Evolutionary conservation across 2,329 filamentous ascomycete genomes (phyloP), one percentile per base, ranked within the genome.

Genomic region (Helicocarpus griseus): DNA sequence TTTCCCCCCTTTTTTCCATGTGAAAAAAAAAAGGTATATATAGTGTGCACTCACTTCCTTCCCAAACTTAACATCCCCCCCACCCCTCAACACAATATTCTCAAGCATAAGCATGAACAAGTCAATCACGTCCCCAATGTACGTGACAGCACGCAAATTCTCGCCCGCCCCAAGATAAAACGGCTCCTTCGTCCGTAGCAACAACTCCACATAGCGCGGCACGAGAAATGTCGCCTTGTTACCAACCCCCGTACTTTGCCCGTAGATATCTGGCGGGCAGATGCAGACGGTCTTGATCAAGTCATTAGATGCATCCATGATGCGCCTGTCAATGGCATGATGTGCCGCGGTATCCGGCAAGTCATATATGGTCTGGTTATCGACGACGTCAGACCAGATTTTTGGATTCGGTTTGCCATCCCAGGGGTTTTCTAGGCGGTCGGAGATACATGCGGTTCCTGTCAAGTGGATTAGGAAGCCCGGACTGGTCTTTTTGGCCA

Each of bases 271-370:
- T 4, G 51, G 47, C 17, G 51, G 51, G 36, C 46, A 49, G 22
- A 53, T 53, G 31, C 13, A 35, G 13, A 41, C 36, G 4, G 51
- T 50, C 47, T 53, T 53, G n/a, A 51, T 24, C 8, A 51, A 29
- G 1, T 48, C 48, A 29, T 51, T 51, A 11, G 53, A 53, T 24
- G 51, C 53, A 48, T 53, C 48, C 24, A 44, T 48, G 40, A 55
- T 51, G 17, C 29, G 22, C 29, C 39, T 22, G 28, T 53, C 51
- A 8, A 50, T 49, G 19, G 40, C 4, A 21, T 49, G 51, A 26
- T 53, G 51, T n/a, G 36, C n/a, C 5, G 26, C 46, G 7, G 24
- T 39, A 19, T 44, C 46, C 21, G 51, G 51, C n/a, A 50, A 36
- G 26, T 44, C 31, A 47, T 50, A 36, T 22, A 53, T 53, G n/a